Conservation (phyloP, 2,329 filamentous ascomycete species). For the Pseudogymnoascus sp. region DNA sequence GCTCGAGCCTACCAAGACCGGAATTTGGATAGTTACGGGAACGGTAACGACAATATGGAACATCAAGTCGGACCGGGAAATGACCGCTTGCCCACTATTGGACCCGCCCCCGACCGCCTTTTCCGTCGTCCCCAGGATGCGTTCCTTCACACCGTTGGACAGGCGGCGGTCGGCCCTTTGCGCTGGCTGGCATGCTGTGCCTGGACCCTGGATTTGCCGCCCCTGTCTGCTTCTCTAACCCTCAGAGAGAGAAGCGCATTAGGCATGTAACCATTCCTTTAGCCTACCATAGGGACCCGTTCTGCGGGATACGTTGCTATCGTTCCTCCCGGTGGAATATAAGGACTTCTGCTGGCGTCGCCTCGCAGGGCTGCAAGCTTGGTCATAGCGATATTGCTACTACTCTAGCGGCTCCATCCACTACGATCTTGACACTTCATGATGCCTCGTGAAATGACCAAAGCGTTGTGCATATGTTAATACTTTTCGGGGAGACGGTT, state of each 20-base stretch:
- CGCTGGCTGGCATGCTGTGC: not conserved
- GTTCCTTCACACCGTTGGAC: slow-evolving; percentile 9
- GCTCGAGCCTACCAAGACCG: not conserved
- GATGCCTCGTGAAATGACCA: not conserved
- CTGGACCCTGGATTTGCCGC: slow-evolving; percentile 2
- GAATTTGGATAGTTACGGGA: not conserved
- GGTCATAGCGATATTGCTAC: slow-evolving; percentile 4
- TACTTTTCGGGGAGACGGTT: not conserved
- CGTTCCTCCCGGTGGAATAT: not conserved
- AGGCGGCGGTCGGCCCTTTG: not conserved
- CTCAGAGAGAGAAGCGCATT: not conserved
- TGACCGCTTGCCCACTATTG: slow-evolving; percentile 6
- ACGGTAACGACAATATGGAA: not conserved
- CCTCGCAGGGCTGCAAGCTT: slow-evolving; percentile 3
- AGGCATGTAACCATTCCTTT: not conserved
- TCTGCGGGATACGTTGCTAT: slow-evolving; percentile 5
- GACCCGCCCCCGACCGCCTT: slow-evolving; percentile 5
- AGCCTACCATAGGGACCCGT: not conserved
- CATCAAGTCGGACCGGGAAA: slow-evolving; percentile 2
- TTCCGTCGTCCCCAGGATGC: slow-evolving; percentile 3
- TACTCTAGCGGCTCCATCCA: slow-evolving; percentile 3
- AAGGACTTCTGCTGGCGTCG: not conserved
- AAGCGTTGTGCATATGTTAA: not conserved
- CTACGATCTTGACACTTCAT: not conserved
- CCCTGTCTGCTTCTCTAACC: not conserved